These are phyloP conservation scores for Neocucurbitaria cava DNA, from an alignment of 2,329 filamentous ascomycete species.

Conservation along the genomic window DNA sequence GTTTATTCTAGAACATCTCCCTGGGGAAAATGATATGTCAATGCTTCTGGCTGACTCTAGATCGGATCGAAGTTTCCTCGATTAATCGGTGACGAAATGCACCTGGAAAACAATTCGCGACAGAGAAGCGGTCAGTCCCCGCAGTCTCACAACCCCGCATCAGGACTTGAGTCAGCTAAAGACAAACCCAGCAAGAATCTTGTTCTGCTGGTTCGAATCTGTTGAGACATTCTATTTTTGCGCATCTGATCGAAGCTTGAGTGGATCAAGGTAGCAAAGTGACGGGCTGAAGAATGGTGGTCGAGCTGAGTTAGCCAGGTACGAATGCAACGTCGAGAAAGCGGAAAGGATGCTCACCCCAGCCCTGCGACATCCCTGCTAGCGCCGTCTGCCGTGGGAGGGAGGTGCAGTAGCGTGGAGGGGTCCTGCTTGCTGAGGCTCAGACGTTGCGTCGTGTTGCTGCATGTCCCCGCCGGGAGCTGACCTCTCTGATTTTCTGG, in stretches of 20 bases:
- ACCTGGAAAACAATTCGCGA: background rate
- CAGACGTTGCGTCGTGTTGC: slow-evolving; percentile 4
- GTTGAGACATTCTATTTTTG: no score
- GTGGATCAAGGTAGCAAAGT: background rate
- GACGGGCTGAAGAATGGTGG: slow-evolving; percentile 3
- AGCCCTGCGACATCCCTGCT: slow-evolving; percentile 29
- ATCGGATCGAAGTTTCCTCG: background rate
- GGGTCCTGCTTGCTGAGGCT: slow-evolving; percentile 6
- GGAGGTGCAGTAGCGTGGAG: slow-evolving; percentile 12
- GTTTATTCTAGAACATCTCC: no score
- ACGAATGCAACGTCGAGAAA: slow-evolving; percentile 27
- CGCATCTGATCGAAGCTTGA: background rate
- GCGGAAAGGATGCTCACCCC: slow-evolving; percentile 21
- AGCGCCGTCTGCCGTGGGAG: slow-evolving; percentile 17
- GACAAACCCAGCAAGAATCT: no score
- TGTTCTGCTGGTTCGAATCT: no score
- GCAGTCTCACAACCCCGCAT: slow-evolving; percentile 15
- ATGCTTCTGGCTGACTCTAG: background rate
- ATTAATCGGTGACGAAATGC: background rate
- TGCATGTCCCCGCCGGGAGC: slow-evolving; percentile 15
- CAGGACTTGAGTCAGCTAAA: no score
- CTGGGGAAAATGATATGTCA: background rate
- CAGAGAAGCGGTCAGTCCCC: slow-evolving; percentile 12
- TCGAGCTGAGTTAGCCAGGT: slow-evolving; percentile 16
- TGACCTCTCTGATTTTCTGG: slow-evolving; percentile 14